A percentile compares a stretch with the other conserved stretches of the same genome.
phyloP scores from a whole-genome alignment of 2,329 filamentous ascomycete species.

The Ophiostoma perfectum region DNA sequence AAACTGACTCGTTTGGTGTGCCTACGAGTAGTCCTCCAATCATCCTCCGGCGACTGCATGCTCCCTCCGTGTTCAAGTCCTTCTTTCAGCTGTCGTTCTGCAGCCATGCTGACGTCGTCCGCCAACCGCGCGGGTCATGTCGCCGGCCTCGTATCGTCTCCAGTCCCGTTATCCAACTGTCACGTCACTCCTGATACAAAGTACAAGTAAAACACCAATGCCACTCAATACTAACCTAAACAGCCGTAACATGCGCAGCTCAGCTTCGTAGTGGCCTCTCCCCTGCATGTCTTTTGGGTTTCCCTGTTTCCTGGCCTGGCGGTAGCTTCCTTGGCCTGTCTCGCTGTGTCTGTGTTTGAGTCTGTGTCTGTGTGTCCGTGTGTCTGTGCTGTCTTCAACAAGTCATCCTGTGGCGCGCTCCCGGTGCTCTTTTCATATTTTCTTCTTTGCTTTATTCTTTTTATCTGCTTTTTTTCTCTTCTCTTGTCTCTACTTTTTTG shows the following conservation, averaged over 20 bases:
- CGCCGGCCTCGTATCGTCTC: background rate
- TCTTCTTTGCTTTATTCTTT: too few species aligned
- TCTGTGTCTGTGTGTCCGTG: background rate
- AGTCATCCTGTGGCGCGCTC: background rate
- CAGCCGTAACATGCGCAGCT: background rate
- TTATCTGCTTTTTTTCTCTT: background rate
- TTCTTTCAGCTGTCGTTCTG: background rate
- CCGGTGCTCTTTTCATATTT: too few species aligned
- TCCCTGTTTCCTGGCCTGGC: background rate
- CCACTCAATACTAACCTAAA: background rate
- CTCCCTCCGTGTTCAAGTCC: slow-evolving; percentile 1
- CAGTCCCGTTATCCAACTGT: too few species aligned
- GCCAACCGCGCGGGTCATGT: too few species aligned
- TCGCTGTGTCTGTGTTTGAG: background rate
- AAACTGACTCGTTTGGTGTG: background rate
- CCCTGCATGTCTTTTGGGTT: background rate
- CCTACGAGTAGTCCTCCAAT: background rate
- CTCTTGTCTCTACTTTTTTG: background rate
- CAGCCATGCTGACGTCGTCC: background rate
- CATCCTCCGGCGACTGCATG: background rate
- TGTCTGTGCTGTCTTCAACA: background rate
- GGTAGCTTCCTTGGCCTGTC: background rate
- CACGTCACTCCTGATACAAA: too few species aligned
- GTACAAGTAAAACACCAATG: background rate
- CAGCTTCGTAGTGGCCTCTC: background rate